Conservation (phyloP, 352 stramenopile species). For the Phytopythium litorale region DNA sequence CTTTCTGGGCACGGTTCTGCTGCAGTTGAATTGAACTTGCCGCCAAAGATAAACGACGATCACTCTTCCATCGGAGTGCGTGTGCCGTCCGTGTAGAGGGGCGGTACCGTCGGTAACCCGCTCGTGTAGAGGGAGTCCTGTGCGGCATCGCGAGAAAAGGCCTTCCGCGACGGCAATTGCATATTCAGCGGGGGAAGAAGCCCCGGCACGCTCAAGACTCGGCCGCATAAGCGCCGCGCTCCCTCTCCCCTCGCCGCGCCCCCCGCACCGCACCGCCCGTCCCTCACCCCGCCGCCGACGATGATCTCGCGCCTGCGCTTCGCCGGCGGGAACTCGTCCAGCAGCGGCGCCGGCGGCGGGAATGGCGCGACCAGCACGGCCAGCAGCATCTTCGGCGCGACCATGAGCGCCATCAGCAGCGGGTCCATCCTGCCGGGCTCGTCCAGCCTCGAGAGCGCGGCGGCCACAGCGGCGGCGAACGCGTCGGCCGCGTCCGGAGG, state of each 20-base stretch:
- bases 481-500: conserved; percentile 14
- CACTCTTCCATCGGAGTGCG: neutral
- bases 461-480: conserved; percentile 29
- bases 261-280: no score
- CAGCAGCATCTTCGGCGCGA: conserved; percentile 67
- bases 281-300: neutral
- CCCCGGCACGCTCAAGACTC: neutral
- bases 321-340: conserved; percentile 29
- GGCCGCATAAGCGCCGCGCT: no score
- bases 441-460: conserved; percentile 35
- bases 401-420: conserved; percentile 47
- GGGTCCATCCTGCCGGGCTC: conserved; percentile 42
- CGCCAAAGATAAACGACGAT: neutral
- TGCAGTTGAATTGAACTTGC: neutral
- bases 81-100: neutral
- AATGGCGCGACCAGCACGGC: conserved; percentile 26
- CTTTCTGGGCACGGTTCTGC: neutral
- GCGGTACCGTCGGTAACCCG: neutral
- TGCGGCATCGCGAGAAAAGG: neutral
- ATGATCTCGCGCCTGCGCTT: conserved; percentile 78
- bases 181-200: neutral
- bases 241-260: no score
- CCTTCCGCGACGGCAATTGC: neutral
- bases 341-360: conserved; percentile 22
- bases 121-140: neutral